These are phyloP conservation scores for Isabelozyma rhagii DNA, from an alignment of 805 yeast genomes.

Conservation along the genomic window DNA sequence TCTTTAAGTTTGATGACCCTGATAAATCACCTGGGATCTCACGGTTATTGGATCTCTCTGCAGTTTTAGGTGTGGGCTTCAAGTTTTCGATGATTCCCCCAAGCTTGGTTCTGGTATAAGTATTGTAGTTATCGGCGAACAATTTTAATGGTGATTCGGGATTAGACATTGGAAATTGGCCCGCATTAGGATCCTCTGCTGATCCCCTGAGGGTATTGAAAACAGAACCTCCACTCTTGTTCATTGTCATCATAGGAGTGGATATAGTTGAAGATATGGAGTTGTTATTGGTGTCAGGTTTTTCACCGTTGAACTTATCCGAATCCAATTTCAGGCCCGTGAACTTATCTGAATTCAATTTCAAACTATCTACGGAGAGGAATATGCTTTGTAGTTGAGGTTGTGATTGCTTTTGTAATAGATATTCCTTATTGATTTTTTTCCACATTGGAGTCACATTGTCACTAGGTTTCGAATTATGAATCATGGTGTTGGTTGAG, in stretches of 20 bases:
- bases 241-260: constrained; percentile 32
- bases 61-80: not conserved
- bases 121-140: constrained; percentile 36
- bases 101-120: constrained; percentile 35
- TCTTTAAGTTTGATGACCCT: constrained; percentile 16
- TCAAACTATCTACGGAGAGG: constrained; percentile 16
- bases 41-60: not conserved
- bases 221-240: constrained; percentile 9
- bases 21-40: constrained; percentile 2
- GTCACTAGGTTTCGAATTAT: constrained; percentile 18
- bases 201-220: not conserved
- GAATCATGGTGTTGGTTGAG: constrained; percentile 29
- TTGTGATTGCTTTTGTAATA: constrained; percentile 16
- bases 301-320: constrained; percentile 2
- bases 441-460: constrained; percentile 35
- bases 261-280: constrained; percentile 33
- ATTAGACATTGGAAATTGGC: constrained; percentile 11
- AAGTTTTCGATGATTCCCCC: constrained; percentile 23
- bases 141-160: constrained; percentile 42
- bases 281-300: constrained; percentile 11
- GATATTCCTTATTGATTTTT: constrained; percentile 25
- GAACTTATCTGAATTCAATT: constrained; percentile 5
- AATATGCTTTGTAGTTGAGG: constrained; percentile 32
- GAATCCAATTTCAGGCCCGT: not conserved
- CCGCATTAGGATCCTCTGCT: constrained; percentile 10